Evolutionary conservation across 192 early-diverging fungal species (phyloP), one percentile per base, ranked within the genome.

Genomic region (Entomortierella lignicola): DNA sequence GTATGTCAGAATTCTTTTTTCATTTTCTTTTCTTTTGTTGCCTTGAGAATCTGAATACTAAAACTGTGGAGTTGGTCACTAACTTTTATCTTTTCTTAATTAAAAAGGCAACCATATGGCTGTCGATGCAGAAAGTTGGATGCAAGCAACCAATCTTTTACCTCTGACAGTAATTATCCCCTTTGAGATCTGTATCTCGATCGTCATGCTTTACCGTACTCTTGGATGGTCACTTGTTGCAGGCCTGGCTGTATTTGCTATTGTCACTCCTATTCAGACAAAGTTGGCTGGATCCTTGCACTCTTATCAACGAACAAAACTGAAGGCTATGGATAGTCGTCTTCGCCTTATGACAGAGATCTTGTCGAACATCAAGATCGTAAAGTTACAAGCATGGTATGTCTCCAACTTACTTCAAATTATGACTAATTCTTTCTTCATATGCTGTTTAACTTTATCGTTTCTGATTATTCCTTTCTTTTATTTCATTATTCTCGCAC

Each of bases 41-140:
- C 50, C 17, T 15, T 52, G 8, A 52, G 23, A 18, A 52, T n/a
- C 17, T 52, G 50, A 8, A 42, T 13, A 10, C 6, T 13, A 52
- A 52, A 21, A 18, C 20, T 52, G 8, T 15, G 6, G 8, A 15
- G 6, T 6, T 0, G 17, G 23, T 29, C 0, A 21, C 5, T 34
- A 48, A 21, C n/a, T n/a, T 18, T 60, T 4, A 5, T 15, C n/a
- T 8, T 21, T 15, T 12, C 13, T 88, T 11, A 27, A 11, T 51
- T 20, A 26, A 5, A 11, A 54, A 71, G 69, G 59, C 26, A 91
- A 87, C 67, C 79, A 91, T 72, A 91, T 93, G 80, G 86, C 88
- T 5, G 85, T 86, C 4, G 94, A 95, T 61, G 80, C 91, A 18
- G 85, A 87, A 37, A 84, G 84, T 47, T 77, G 93, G 29, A 80